Percentiles rank a stretch among this genome's conserved stretches.
Conservation (phyloP, 192 early-diverging fungal genomes). For the Coemansia brasiliensis region DNA sequence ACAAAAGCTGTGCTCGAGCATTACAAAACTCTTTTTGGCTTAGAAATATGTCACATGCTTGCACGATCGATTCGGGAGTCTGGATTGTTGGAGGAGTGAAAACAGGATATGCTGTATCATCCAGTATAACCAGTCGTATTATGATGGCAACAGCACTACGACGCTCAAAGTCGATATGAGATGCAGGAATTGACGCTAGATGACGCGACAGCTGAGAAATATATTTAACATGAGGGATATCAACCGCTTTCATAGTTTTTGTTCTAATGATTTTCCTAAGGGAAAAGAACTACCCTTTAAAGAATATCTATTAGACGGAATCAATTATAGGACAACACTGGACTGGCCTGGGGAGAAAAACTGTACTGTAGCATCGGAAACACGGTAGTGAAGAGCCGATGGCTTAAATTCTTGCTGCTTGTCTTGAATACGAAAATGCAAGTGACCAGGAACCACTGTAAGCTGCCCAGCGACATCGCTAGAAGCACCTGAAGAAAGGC, state of each 20-base stretch:
- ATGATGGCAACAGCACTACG: slow-evolving; percentile 40
- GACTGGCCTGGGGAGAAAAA: slow-evolving; percentile 52
- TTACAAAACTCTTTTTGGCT: not conserved
- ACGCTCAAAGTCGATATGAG: not conserved
- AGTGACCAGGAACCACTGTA: slow-evolving; percentile 35
- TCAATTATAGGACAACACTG: slow-evolving; percentile 29
- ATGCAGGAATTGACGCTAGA: slow-evolving; percentile 24
- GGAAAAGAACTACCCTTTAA: not conserved
- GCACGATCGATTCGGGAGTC: not conserved
- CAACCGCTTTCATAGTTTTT: not conserved
- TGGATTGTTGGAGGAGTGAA: not conserved
- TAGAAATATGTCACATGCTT: slow-evolving; percentile 17
- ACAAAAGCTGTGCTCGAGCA: slow-evolving; percentile 29
- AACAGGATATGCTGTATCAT: slow-evolving; percentile 7
- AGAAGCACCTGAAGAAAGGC: slow-evolving; percentile 31
- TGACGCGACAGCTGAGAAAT: slow-evolving; percentile 39
- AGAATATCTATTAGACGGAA: not conserved
- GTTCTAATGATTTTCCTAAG: not conserved
- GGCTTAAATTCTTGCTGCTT: slow-evolving; percentile 27
- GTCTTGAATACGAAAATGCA: slow-evolving; percentile 28
- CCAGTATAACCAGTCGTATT: slow-evolving; percentile 25
- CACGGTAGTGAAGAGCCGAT: slow-evolving; percentile 24
- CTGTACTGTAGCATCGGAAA: slow-evolving; percentile 36
- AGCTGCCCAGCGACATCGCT: slow-evolving; percentile 45
- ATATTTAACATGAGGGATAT: slow-evolving; percentile 32